Conservation (phyloP, 2,329 filamentous ascomycete species). For the Nemania sp. region DNA sequence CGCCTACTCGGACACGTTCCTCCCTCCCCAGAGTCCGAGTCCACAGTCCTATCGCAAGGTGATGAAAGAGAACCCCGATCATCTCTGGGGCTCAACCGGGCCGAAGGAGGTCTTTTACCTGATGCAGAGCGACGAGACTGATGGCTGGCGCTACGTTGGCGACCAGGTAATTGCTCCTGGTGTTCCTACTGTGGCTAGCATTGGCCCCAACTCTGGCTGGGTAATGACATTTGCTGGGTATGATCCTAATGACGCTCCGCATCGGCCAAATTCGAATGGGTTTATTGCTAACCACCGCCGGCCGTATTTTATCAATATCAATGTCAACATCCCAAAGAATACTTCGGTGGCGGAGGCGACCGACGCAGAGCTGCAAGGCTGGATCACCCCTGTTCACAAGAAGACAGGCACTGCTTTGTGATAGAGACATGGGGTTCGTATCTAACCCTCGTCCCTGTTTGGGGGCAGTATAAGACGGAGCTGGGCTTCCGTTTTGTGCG, state of each 20-base stretch:
- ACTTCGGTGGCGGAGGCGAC: not conserved
- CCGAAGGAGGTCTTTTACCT: not conserved
- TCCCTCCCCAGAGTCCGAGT: not conserved
- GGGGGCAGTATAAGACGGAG: no score
- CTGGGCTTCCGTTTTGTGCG: no score
- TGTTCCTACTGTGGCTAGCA: not conserved
- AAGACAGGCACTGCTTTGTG: not conserved
- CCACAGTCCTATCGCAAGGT: not conserved
- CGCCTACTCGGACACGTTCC: slow-evolving; percentile 1
- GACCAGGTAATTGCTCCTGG: not conserved
- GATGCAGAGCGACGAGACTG: not conserved
- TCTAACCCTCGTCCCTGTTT: no score
- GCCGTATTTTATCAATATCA: not conserved
- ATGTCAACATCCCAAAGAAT: not conserved
- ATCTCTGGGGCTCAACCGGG: not conserved
- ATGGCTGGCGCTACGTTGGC: not conserved
- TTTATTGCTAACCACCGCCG: not conserved
- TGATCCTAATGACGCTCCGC: not conserved
- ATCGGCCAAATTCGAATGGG: not conserved
- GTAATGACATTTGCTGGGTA: not conserved
- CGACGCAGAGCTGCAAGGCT: not conserved
- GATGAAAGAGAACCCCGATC: not conserved
- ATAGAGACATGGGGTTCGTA: no score
- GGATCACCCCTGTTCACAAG: not conserved
- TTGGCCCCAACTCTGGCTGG: not conserved